Evolutionary conservation across 495 filamentous ascomycete species (phyloP), one percentile per base, ranked within the genome.

Genomic region (Delitschia confertaspora): DNA sequence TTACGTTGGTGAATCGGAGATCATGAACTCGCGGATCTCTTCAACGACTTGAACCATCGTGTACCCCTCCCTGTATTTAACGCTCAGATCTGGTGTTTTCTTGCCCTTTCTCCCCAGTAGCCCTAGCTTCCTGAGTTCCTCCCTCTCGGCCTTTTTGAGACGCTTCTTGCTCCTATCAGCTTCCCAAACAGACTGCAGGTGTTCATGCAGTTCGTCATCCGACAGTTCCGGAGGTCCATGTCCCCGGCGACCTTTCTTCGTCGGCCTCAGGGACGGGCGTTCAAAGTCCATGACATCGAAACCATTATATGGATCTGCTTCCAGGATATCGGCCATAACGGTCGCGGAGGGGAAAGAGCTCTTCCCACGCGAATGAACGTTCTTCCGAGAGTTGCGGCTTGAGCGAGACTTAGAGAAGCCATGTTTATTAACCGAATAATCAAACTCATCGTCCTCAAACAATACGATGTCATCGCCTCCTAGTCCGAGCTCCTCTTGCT

Each of bases 211-310:
- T 13, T 95, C 91, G 2, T 76, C 76, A 58, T 95, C 93, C 1
- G 78, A 79, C 1, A 85, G 56, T 25, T 79, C 69, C 42, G 82
- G 68, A 23, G 59, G 69, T 45, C 57, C 42, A 3, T 43, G 33
- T 16, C 60, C 59, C 64, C 71, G 49, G 60, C 75, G 70, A 27
- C 74, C 75, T 53, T 79, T 82, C 30, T 71, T 51, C 49, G 70
- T 76, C 26, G 65, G 69, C 33, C 66, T 67, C 16, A 77, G 43
- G 39, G 72, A 78, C 4, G 69, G 78, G n/a, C 78, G 72, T 17
- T 81, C 71, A 60, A 82, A 83, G 49, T 91, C 86, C 76, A 86
- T 85, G 21, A 91, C 67, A 56, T 94, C 86, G 47, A 94, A 76
- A 19, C 75, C 80, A 50, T 80, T 76, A 53, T 89, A 88, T 2